Conservation (phyloP, 306 rosid genomes). For the Dalbergia oliveri region DNA sequence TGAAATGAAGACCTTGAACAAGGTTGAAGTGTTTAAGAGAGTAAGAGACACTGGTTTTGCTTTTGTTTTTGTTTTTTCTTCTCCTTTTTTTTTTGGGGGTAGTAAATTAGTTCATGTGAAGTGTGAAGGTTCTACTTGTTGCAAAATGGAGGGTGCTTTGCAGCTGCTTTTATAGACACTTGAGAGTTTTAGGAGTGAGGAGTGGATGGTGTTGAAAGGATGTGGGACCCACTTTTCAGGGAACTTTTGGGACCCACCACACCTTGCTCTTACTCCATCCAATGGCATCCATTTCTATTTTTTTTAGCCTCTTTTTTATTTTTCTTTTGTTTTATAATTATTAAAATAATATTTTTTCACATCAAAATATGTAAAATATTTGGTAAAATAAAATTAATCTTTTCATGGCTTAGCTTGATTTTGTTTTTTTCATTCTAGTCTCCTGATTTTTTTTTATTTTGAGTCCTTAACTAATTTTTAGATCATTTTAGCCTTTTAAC, state of each 20-base stretch:
- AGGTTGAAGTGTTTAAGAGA: conserved; percentile 25
- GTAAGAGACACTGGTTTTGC: conserved; percentile 1
- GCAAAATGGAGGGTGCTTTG: conserved; percentile 60
- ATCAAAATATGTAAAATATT: too few species aligned
- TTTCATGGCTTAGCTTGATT: too few species aligned
- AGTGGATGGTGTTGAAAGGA: conserved; percentile 32
- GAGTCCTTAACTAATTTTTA: too few species aligned
- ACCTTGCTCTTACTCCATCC: not conserved
- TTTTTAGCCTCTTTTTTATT: not conserved
- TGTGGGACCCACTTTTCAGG: conserved; percentile 33
- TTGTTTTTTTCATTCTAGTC: too few species aligned
- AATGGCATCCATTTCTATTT: not conserved
- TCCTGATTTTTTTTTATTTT: too few species aligned
- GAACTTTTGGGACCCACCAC: not conserved
- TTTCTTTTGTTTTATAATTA: not conserved
- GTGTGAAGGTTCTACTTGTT: conserved; percentile 2
- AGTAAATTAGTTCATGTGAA: not conserved
- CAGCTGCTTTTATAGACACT: conserved; percentile 70
- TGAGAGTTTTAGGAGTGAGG: not conserved
- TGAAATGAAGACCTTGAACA: conserved; percentile 35
- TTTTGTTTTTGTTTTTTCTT: not conserved
- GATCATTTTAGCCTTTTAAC: too few species aligned
- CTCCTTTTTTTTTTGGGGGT: not conserved
- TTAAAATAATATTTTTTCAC: too few species aligned
- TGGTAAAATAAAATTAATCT: too few species aligned